These are phyloP conservation scores for Russula lepida DNA, from an alignment of 768 basidiomycete species.

Conservation along the genomic window DNA sequence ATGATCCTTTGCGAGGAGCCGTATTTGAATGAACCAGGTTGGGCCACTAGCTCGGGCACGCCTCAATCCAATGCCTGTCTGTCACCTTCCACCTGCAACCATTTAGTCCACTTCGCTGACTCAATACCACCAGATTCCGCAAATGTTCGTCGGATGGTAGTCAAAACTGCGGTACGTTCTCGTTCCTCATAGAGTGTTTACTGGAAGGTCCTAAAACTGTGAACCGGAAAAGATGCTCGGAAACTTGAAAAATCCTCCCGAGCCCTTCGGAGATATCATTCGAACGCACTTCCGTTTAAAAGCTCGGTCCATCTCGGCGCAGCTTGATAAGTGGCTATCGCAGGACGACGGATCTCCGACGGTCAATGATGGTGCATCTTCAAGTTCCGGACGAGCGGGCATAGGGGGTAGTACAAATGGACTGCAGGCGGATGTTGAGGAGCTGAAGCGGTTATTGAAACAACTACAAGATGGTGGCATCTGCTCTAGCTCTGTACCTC, in stretches of 20 bases:
- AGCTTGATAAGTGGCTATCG: slow-evolving; percentile 72
- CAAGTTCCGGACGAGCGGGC: slow-evolving; percentile 25
- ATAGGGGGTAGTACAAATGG: slow-evolving; percentile 46
- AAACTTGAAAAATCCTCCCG: slow-evolving; percentile 71
- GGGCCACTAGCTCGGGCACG: slow-evolving; percentile 66
- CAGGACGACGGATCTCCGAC: slow-evolving; percentile 66
- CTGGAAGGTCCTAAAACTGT: neutral
- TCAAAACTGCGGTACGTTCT: slow-evolving; percentile 66
- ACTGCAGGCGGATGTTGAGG: slow-evolving; percentile 61
- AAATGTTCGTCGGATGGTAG: slow-evolving; percentile 88
- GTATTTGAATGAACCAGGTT: slow-evolving; percentile 88
- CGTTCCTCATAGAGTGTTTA: neutral
- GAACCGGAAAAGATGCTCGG: slow-evolving; percentile 59
- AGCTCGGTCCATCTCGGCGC: slow-evolving; percentile 53
- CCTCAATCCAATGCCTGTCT: slow-evolving; percentile 71
- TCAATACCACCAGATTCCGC: slow-evolving; percentile 58
- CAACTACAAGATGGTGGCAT: slow-evolving; percentile 24
- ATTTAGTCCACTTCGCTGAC: neutral
- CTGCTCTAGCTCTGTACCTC: neutral
- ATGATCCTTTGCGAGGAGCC: slow-evolving; percentile 96
- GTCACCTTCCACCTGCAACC: slow-evolving; percentile 21
- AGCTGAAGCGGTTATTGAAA: slow-evolving; percentile 53
- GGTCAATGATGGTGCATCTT: slow-evolving; percentile 44
- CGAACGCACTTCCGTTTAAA: slow-evolving; percentile 89
- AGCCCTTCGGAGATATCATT: slow-evolving; percentile 81